Evolutionary conservation across 2,329 filamentous ascomycete species (phyloP), one percentile per base, ranked within the genome.

Genomic region (Microthyrium microscopicum): DNA sequence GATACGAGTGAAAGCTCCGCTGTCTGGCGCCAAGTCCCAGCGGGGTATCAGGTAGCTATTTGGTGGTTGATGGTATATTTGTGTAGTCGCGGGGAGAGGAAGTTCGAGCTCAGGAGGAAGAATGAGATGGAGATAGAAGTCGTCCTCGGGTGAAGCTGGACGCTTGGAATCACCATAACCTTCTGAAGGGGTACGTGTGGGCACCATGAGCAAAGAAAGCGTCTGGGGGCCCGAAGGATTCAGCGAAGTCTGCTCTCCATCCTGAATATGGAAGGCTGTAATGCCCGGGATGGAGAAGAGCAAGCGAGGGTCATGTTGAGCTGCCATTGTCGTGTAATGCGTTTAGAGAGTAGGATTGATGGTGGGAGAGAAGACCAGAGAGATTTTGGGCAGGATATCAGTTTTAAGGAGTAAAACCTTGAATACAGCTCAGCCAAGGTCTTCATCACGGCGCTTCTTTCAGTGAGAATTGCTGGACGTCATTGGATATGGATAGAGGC

Each of bases 71-170:
- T 93, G 84, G 58, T 93, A 95, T 52, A 98, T 89, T 54, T 95
- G 87, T 0, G 89, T 95, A 0, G 85, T 95, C 13, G 87, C 87
- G 9, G 89, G 89, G 11, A 95, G 67, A 5, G 89, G 82, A 5
- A 95, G 70, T 47, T 95, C 87, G 45, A 98, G 73, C 63, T 94
- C 87, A 15, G 87, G 87, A 11, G 87, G 85, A 7, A 95, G 73
- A 48, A 94, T 84, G 17, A 98, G 71, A 55, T 95, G 87, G 4
- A 98, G 73, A 54, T 95, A 95, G 60, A 94, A 95, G 62, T 95
- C 89, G 52, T 94, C 80, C 36, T 56, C 54, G 22, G 54, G 51
- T 5, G 52, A 47, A 15, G 29, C 27, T 13, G 30, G 16, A 49
- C 85, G 77, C 4, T 68, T 64, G 4, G 51, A 46, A 35, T 67